Base-by-base conservation (phyloP, 1,284 basidiomycete species). In the Cryptococcus wingfieldii region DNA sequence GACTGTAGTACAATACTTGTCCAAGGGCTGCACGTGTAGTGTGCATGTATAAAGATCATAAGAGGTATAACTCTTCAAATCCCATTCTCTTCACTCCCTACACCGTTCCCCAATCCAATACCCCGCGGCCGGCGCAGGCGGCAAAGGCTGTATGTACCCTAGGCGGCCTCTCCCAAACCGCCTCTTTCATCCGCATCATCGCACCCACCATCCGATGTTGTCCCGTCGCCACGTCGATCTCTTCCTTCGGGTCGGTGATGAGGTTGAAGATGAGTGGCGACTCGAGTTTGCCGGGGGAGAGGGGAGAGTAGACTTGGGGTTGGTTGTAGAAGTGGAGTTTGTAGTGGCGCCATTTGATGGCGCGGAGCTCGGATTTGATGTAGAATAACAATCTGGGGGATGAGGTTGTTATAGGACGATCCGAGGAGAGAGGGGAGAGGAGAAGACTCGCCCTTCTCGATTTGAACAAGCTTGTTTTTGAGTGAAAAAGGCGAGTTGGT, bases 241-340 rank as follows among this genome's bases (percentile, higher is more conserved):
- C 47, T 34, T 50, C 47, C 19, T 50, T 50, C n/a, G 47, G 47
- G 47, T 50, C 47, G 14, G 47, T 50, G 27, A 50, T 38, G 27
- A 50, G 28, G 47, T 50, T 50, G 47, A 50, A 50, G 12, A 50
- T 50, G 3, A 25, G 47, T 13, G 47, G 47, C 8, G 47, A 50
- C 47, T 50, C 47, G 5, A 50, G 47, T 34, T 50, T 50, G 47
- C 37, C 28, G 19, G 19, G 19, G 10, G 27, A 25, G 27, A 37
- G 13, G 2, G 4, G 27, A 34, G 31, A 25, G 47, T 50, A 4
- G 8, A 50, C 47, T 25, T 50, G 47, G 4, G 47, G 47, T 34
- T 50, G 47, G 4, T 34, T 34, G 31, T 50, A 50, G 19, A 37
- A 50, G 47, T 50, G 47, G 25, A 50, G 27, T 34, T 50, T 50